phyloP scores from a whole-genome alignment of 2,329 filamentous ascomycete species.

The Beauveria rudraprayagi region DNA sequence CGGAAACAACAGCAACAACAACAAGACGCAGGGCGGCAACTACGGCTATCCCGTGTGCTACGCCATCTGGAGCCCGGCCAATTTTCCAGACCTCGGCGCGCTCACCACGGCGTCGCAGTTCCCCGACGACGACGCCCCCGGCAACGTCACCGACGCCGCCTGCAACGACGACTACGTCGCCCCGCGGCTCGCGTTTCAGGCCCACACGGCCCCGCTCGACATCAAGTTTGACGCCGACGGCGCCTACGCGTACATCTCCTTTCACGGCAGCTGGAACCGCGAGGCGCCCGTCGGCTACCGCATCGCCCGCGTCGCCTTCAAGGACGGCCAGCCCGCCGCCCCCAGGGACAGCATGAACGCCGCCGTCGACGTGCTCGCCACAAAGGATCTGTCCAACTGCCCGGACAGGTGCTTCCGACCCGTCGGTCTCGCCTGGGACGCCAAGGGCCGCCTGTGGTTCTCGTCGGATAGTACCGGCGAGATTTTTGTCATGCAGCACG shows the following conservation, averaged over 20 bases:
- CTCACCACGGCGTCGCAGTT: conserved; percentile 45
- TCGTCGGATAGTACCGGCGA: conserved; percentile 57
- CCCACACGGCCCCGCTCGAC: conserved; percentile 65
- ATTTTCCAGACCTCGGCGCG: conserved; percentile 30
- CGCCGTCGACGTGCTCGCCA: conserved; percentile 46
- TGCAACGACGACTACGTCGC: conserved; percentile 36
- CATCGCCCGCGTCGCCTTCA: conserved; percentile 34
- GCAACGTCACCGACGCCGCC: conserved; percentile 32
- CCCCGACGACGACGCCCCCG: conserved; percentile 25
- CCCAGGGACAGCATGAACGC: conserved; percentile 36
- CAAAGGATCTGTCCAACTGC: conserved; percentile 44
- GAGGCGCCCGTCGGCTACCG: conserved; percentile 38
- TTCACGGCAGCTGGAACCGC: conserved; percentile 61
- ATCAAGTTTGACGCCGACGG: conserved; percentile 56
- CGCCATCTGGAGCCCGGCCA: conserved; percentile 51
- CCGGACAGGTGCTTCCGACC: conserved; percentile 54
- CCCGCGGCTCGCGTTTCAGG: conserved; percentile 49
- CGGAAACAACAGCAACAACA: conserved; percentile 10
- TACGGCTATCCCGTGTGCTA: conserved; percentile 67
- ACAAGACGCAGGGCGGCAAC: conserved; percentile 37
- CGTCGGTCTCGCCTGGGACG: conserved; percentile 47
- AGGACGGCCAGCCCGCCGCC: conserved; percentile 33
- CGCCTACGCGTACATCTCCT: conserved; percentile 55
- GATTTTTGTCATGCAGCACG: conserved; percentile 47
- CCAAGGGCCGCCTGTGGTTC: conserved; percentile 50